Base-by-base conservation (phyloP, 176 grass and related monocot genomes). In the Avena sativa region DNA sequence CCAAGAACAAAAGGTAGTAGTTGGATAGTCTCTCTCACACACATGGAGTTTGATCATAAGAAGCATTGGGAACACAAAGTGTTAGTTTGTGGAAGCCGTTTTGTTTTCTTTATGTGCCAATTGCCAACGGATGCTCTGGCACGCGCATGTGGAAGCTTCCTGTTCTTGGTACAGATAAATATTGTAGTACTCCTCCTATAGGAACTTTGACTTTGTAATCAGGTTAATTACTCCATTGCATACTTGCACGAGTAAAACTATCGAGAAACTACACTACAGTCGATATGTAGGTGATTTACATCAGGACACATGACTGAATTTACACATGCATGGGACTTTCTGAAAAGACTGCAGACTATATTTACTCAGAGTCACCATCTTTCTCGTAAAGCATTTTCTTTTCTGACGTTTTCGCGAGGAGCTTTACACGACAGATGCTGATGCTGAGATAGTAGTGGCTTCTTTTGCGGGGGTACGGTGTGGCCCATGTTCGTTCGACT, bases 71-170 rank as follows among this genome's bases (percentile, higher is more conserved):
- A 57, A 53, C 25, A 61, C 38, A 43, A 43, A 34, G 16, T 46
- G 21, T 8, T 48, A 32, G 26, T 44, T n/a, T 66, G 75, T 60
- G 28, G 71, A 79, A 32, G 34, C 83, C 70, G 11, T 60, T 86
- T 50, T 81, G 4, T 28, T n/a, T 6, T 81, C n/a, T 50, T 13
- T 46, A 59, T 47, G 16, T 83, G 84, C 40, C 74, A 87, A 4
- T 73, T 43, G 57, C 71, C 72, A 30, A 19, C 32, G n/a, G 12
- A 56, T 74, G 76, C 34, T 77, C 67, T 82, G 84, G 58, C 59
- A 34, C 12, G 1, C 48, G 28, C 83, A 84, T 84, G 89, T 87
- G 80, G 81, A 84, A 91, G 38, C 85, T 87, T 87, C 75, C 75
- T 74, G 17, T 79, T 87, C 68, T 85, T 74, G 26, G 21, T 25